phyloP scores from a whole-genome alignment of 768 basidiomycete species.

The Tricholoma sp. region DNA sequence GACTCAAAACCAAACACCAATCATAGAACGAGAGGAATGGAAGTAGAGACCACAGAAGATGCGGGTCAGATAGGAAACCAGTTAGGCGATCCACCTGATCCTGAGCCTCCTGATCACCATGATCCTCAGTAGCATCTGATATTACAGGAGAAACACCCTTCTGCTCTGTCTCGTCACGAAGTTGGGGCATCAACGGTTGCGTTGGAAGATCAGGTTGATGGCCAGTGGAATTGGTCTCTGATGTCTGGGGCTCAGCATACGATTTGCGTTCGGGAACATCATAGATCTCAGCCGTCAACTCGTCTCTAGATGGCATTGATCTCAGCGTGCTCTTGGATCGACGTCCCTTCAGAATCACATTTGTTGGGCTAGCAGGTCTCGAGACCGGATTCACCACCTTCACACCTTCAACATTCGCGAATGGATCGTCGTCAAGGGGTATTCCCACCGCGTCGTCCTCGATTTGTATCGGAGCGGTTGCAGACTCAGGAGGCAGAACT shows the following conservation, averaged over 20 bases:
- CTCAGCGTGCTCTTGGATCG: conserved; percentile 1
- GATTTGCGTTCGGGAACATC: neutral
- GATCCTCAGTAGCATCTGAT: conserved; percentile 18
- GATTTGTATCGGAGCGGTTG: conserved; percentile 13
- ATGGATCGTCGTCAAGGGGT: conserved; percentile 47
- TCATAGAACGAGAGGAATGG: conserved; percentile 64
- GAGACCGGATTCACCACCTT: conserved; percentile 33
- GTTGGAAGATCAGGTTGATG: neutral
- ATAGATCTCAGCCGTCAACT: neutral
- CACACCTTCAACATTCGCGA: conserved; percentile 52
- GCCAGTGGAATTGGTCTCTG: neutral
- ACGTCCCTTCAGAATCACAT: neutral
- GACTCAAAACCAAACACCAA: conserved; percentile 56
- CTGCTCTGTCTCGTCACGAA: conserved; percentile 20
- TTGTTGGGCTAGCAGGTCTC: conserved; percentile 1
- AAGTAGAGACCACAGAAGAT: conserved; percentile 51
- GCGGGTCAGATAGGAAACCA: conserved; percentile 48
- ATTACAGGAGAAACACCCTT: conserved; percentile 32
- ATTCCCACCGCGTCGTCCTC: conserved; percentile 30
- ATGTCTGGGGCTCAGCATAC: neutral
- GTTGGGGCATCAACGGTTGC: neutral
- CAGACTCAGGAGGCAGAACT: neutral
- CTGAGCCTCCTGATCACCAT: conserved; percentile 20
- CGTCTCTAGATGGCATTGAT: neutral
- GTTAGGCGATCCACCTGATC: conserved; percentile 31